These are phyloP conservation scores for Metschnikowia santaceciliae DNA, from an alignment of 805 yeast genomes.

Conservation along the genomic window DNA sequence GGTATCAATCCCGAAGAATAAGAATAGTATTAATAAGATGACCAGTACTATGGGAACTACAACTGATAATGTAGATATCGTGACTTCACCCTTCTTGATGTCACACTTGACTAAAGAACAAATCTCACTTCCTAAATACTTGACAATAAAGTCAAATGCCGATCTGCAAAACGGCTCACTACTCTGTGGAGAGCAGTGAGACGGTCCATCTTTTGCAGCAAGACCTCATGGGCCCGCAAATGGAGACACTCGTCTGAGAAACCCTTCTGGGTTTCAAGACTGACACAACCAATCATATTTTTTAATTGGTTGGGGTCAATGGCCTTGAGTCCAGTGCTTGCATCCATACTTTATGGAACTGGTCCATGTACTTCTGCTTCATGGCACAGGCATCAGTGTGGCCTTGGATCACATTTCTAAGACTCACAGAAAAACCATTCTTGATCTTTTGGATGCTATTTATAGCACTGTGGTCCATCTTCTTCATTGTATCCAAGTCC, in stretches of 20 bases:
- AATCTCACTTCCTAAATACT: too few species aligned
- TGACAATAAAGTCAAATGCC: too few species aligned
- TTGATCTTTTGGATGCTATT: neutral
- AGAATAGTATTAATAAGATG: too few species aligned
- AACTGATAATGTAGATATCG: too few species aligned
- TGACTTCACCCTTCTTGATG: too few species aligned
- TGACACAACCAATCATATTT: neutral
- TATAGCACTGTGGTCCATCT: neutral
- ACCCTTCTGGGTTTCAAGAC: neutral
- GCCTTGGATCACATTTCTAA: neutral
- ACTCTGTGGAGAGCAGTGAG: neutral
- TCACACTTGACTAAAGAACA: too few species aligned
- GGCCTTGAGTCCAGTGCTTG: neutral
- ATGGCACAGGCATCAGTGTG: neutral
- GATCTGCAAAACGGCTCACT: neutral
- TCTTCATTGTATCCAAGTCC: neutral
- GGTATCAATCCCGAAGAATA: too few species aligned
- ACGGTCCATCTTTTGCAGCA: neutral
- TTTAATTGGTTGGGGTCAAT: neutral
- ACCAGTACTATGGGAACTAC: too few species aligned
- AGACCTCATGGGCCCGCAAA: neutral
- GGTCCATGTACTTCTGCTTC: neutral
- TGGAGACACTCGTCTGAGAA: neutral
- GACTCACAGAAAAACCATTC: neutral
- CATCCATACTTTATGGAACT: neutral